Evolutionary conservation across 768 basidiomycete genomes (phyloP), one percentile per base, ranked within the genome.

Genomic region (Daedaleopsis nitida): DNA sequence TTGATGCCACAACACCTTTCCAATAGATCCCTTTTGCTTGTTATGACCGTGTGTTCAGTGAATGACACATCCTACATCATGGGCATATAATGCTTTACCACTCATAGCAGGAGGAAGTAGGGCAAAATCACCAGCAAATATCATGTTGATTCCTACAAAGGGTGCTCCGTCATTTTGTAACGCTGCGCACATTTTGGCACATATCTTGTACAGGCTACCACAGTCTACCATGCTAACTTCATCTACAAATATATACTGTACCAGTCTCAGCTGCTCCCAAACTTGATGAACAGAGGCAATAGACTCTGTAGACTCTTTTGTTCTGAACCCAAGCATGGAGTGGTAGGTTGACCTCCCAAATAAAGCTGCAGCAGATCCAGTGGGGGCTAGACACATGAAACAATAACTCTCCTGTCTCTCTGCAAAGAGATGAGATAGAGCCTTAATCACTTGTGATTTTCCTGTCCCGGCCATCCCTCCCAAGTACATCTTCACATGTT

Each of bases 111-210:
- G 27, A 32, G 27, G 27, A 32, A 32, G 27, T 7, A 3, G 27
- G 27, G 27, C 77, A 74, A 80, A 80, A 54, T 81, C 80, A n/a
- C 78, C 78, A 17, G 78, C 76, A 62, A 80, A 72, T 23, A 80
- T 75, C 45, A 81, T 72, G 55, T 76, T 76, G 27, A 77, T 66
- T 0, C 77, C 76, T 27, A 75, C 76, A 66, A 76, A 78, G 1
- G 72, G 63, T 16, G 47, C 47, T 37, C 67, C 68, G 17, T 35
- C 11, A 12, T 59, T 48, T 32, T 64, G 60, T 9, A 60, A n/a
- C 7, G 68, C 65, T 19, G 62, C 56, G 16, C 65, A 51, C 3
- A 77, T 55, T 21, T 63, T 57, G 4, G 59, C 60, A 68, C 58
- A 69, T 11, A 72, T 75, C 16, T 34, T 62, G 49, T 70, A 75